Conservation (phyloP, 1,139 yeast genomes). For the Candida labiduridarum region DNA sequence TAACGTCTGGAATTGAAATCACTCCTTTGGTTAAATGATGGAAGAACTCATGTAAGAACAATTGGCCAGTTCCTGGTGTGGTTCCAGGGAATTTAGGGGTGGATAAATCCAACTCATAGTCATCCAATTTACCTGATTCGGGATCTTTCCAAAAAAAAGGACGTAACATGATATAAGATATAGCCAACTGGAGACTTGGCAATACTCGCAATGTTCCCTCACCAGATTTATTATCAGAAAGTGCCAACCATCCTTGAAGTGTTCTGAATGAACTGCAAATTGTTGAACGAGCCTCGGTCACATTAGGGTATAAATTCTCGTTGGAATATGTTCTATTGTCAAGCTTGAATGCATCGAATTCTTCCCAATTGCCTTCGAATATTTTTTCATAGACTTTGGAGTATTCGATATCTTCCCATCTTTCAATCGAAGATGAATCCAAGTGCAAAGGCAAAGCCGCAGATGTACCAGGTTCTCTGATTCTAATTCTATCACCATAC, state of each 20-base stretch:
- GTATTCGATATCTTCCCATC: slow-evolving; percentile 36
- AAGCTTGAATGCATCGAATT: slow-evolving; percentile 46
- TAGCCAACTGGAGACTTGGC: slow-evolving; percentile 39
- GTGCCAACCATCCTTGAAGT: slow-evolving; percentile 53
- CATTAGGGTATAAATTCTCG: slow-evolving; percentile 32
- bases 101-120: slow-evolving; percentile 26
- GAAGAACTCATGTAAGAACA: slow-evolving; percentile 22
- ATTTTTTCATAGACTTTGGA: slow-evolving; percentile 40
- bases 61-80: slow-evolving; percentile 24
- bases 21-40: slow-evolving; percentile 33
- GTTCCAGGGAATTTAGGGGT: slow-evolving; percentile 28
- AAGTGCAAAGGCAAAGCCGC: slow-evolving; percentile 43
- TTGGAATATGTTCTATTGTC: slow-evolving; percentile 38
- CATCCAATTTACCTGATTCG: slow-evolving; percentile 11
- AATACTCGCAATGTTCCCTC: slow-evolving; percentile 48
- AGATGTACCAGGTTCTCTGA: slow-evolving; percentile 43
- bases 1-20: slow-evolving; percentile 35
- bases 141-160: slow-evolving; percentile 44
- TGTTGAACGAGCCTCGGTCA: slow-evolving; percentile 32
- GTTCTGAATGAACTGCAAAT: slow-evolving; percentile 38
- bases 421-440: slow-evolving; percentile 50
- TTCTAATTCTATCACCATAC: slow-evolving; percentile 44
- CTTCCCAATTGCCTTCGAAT: slow-evolving; percentile 49
- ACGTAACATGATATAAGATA: slow-evolving; percentile 45
- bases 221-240: slow-evolving; percentile 34